Evolutionary conservation across 2,329 filamentous ascomycete species (phyloP).

Genomic region (Fusarium sarcochroum): DNA sequence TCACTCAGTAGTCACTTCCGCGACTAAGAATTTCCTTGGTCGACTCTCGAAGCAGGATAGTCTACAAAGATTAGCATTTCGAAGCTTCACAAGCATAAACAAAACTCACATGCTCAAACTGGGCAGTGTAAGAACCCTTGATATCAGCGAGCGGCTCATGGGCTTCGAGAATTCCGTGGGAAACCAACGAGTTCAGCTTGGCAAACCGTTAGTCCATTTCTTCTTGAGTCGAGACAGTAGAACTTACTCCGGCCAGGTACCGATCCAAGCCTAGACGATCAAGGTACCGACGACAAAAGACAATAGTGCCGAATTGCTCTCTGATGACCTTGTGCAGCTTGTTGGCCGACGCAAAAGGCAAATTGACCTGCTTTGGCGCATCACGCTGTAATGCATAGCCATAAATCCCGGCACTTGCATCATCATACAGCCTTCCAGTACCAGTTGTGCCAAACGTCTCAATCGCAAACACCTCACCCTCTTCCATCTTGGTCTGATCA

Average conservation of each 20-base stretch:
- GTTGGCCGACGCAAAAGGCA: slow-evolving; percentile 67
- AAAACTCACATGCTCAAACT: slow-evolving; percentile 69
- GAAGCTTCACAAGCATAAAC: rapidly evolving
- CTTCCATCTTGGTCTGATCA: slow-evolving; percentile 94
- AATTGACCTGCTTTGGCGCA: slow-evolving; percentile 51
- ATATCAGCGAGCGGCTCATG: slow-evolving; percentile 71
- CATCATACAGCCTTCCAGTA: slow-evolving; percentile 83
- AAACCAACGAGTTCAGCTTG: slow-evolving; percentile 70
- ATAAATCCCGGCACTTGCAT: slow-evolving; percentile 71
- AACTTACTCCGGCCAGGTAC: slow-evolving; percentile 69
- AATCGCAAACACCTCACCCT: slow-evolving; percentile 92
- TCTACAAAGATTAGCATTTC: slow-evolving; percentile 52
- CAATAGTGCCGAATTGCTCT: slow-evolving; percentile 73
- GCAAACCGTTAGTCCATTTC: slow-evolving; percentile 25
- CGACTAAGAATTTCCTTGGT: slow-evolving; percentile 67
- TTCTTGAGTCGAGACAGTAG: rapidly evolving
- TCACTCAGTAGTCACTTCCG: slow-evolving; percentile 63
- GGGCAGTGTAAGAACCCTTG: slow-evolving; percentile 73
- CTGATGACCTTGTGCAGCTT: slow-evolving; percentile 70
- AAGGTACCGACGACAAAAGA: slow-evolving; percentile 73
- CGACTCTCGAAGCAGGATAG: slow-evolving; percentile 60
- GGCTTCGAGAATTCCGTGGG: slow-evolving; percentile 68
- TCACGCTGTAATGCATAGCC: slow-evolving; percentile 63
- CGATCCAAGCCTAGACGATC: slow-evolving; percentile 73
- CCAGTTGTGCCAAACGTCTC: slow-evolving; percentile 95